Evolutionary conservation across 345 rosid genomes (phyloP).

Genomic region (Citrus unshiu): DNA sequence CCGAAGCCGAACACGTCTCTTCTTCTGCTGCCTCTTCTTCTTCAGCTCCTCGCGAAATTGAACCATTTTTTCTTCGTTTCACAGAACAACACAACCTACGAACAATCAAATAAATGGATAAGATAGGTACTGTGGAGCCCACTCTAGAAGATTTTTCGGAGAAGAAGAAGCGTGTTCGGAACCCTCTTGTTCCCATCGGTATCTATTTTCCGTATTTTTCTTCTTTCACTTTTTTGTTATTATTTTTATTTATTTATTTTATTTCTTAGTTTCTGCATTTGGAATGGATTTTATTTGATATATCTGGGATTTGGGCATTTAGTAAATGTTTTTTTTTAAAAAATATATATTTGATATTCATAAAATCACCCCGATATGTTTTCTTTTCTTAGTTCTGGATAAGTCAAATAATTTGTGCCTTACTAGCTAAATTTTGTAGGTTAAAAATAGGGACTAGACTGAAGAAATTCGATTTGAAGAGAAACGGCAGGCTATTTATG

Average conservation of each 20-base stretch:
- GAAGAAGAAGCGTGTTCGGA: conserved; percentile 61
- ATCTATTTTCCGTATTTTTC: background rate
- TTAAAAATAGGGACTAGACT: background rate
- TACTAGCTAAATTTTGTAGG: background rate
- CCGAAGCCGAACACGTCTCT: background rate
- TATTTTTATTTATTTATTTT: background rate
- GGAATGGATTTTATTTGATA: background rate
- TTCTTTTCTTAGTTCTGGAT: background rate
- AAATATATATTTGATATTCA: background rate
- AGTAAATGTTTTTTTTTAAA: background rate
- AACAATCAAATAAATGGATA: conserved; percentile 3
- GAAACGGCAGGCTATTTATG: background rate
- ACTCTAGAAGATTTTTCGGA: conserved; percentile 48
- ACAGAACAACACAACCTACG: background rate
- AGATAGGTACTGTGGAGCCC: conserved; percentile 46
- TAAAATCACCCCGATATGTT: background rate
- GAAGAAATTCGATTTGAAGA: background rate
- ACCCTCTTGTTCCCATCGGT: conserved; percentile 81
- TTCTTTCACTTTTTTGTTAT: background rate
- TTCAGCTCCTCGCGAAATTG: background rate
- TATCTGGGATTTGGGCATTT: background rate
- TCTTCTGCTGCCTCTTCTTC: background rate
- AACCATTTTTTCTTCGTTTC: background rate
- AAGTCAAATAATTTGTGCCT: background rate
- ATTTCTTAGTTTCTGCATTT: background rate